A percentile compares a stretch with the other conserved stretches of the same genome.
Evolutionary conservation across 176 grass and related monocot genomes (phyloP).

Genomic region (bread wheat (Triticum aestivum)): DNA sequence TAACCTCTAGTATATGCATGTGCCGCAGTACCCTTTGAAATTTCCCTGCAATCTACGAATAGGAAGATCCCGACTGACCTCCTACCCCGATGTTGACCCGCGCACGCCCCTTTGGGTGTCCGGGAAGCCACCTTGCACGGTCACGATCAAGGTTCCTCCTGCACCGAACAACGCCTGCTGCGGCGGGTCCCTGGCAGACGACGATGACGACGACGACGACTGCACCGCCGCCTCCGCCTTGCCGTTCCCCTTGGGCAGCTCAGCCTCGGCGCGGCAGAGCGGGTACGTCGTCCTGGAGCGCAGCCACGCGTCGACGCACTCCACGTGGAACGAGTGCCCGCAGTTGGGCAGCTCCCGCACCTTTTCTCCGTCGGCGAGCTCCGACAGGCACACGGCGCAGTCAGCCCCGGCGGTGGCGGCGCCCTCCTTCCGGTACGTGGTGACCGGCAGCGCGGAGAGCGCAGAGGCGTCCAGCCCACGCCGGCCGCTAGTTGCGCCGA

Average conservation of each 20-base stretch:
- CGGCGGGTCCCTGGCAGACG: background rate
- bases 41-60: background rate
- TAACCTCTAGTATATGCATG: background rate
- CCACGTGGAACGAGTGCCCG: conserved; percentile 65
- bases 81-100: background rate
- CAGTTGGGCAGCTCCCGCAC: conserved; percentile 47
- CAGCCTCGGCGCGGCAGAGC: conserved; percentile 54
- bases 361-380: conserved; percentile 60
- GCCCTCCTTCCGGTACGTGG: conserved; percentile 15
- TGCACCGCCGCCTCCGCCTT: background rate
- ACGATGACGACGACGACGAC: background rate
- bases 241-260: background rate
- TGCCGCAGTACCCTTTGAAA: background rate
- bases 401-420: background rate
- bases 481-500: conserved; percentile 1
- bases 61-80: conserved; percentile 9
- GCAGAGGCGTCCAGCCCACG: conserved; percentile 38
- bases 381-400: conserved; percentile 63
- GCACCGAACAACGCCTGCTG: background rate
- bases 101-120: background rate
- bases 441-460: conserved; percentile 45
- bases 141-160: conserved; percentile 38
- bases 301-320: conserved; percentile 77
- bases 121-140: conserved; percentile 3
- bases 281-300: conserved; percentile 51